phyloP scores from a whole-genome alignment of 805 yeast species.

The Kodamaea fukazawae region DNA sequence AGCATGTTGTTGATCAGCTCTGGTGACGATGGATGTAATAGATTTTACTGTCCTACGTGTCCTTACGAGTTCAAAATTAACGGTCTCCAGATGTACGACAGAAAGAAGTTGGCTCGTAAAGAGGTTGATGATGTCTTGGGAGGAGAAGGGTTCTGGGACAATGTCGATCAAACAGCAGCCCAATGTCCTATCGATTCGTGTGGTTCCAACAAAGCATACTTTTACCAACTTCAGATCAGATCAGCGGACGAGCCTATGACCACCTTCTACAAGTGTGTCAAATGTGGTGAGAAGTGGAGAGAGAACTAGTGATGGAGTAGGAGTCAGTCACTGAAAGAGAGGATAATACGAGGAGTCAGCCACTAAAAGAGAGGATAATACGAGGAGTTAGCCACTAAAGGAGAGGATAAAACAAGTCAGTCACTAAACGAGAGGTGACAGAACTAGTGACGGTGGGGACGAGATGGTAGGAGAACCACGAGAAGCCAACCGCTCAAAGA shows the following conservation, averaged over 20 bases:
- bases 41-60: conserved; percentile 88
- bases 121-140: conserved; percentile 96
- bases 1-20: conserved; percentile 77
- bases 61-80: conserved; percentile 91
- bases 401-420: no score
- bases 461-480: no score
- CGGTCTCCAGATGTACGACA: conserved; percentile 80
- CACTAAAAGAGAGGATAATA: no score
- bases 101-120: conserved; percentile 79
- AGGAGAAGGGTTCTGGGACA: conserved; percentile 98
- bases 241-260: conserved; percentile 99
- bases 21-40: conserved; percentile 55
- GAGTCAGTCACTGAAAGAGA: no score
- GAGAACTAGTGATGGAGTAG: conserved; percentile 56
- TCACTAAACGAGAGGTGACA: no score
- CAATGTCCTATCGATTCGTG: conserved; percentile 90
- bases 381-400: no score
- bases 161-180: conserved; percentile 91
- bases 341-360: no score
- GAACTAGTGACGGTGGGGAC: no score
- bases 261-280: conserved; percentile 91
- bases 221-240: conserved; percentile 93
- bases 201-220: conserved; percentile 88
- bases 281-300: conserved; percentile 94
- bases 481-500: no score